Evolutionary conservation across 2,329 filamentous ascomycete genomes (phyloP).

Genomic region (Neonectria neomacrospora): DNA sequence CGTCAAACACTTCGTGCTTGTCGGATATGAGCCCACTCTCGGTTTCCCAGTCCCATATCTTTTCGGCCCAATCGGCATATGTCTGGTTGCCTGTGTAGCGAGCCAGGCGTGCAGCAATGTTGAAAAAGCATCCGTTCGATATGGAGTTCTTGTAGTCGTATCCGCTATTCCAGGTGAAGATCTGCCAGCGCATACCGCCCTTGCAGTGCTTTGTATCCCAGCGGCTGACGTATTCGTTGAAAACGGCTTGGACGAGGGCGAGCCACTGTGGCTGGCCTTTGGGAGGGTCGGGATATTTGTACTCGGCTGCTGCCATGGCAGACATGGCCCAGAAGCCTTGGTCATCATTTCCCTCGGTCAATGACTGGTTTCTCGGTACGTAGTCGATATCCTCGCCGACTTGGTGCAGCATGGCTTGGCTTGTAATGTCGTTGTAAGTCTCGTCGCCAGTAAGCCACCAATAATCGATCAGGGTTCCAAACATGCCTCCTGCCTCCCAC

Average conservation of each 20-base stretch:
- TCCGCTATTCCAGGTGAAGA: conserved; percentile 80
- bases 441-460: conserved; percentile 76
- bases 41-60: conserved; percentile 74
- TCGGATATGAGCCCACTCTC: conserved; percentile 65
- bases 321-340: conserved; percentile 90
- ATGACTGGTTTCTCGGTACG: conserved; percentile 74
- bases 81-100: conserved; percentile 83
- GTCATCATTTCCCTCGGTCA: conserved; percentile 75
- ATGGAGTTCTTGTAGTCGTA: conserved; percentile 76
- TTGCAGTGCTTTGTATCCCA: conserved; percentile 74
- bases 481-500: conserved; percentile 81
- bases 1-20: conserved; percentile 65
- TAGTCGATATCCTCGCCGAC: conserved; percentile 68
- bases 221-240: conserved; percentile 78
- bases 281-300: conserved; percentile 76
- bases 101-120: conserved; percentile 76
- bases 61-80: conserved; percentile 80
- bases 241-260: conserved; percentile 79
- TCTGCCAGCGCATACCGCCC: conserved; percentile 87
- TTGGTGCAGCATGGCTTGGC: conserved; percentile 71
- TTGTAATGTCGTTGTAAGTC: conserved; percentile 70
- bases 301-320: conserved; percentile 81
- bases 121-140: conserved; percentile 77
- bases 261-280: conserved; percentile 75
- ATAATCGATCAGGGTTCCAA: conserved; percentile 77